Conservation (phyloP, 352 stramenopile species). For the Globisporangium okanoganense region DNA sequence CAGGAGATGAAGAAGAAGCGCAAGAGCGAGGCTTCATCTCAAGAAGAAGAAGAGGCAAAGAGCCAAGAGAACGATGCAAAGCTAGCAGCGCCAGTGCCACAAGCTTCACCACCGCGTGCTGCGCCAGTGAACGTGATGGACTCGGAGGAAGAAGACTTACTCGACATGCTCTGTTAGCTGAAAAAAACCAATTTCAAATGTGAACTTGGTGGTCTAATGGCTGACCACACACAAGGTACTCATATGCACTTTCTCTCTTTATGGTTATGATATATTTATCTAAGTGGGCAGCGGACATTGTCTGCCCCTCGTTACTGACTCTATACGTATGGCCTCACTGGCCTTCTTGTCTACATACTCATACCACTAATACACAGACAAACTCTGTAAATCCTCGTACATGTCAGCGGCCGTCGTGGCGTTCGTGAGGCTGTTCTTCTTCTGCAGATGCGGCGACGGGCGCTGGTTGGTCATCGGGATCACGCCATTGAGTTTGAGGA, state of each 20-base stretch:
- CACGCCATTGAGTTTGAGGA: conserved; percentile 11
- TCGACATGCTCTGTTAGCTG: conserved; percentile 40
- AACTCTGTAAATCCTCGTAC: conserved; percentile 55
- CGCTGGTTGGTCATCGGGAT: conserved; percentile 8
- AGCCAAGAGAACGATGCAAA: background rate
- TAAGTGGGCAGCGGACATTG: background rate
- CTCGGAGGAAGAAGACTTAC: conserved; percentile 52
- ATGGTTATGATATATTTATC: background rate
- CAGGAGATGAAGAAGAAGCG: conserved; percentile 6
- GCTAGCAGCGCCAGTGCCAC: background rate
- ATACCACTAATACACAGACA: background rate
- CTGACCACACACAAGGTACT: background rate
- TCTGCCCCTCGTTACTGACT: background rate
- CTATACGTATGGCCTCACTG: background rate
- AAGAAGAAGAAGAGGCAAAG: background rate
- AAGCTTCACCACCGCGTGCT: background rate
- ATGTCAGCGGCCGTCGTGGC: conserved; percentile 47
- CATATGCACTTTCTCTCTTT: background rate
- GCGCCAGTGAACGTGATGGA: conserved; percentile 12
- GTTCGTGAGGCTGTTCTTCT: conserved; percentile 31
- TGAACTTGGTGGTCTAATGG: background rate
- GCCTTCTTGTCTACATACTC: background rate
- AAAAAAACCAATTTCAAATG: no score
- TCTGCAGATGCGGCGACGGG: conserved; percentile 22
- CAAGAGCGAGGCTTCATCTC: background rate